Conservation (phyloP, 768 basidiomycete genomes). For the Tulasnella sp. region DNA sequence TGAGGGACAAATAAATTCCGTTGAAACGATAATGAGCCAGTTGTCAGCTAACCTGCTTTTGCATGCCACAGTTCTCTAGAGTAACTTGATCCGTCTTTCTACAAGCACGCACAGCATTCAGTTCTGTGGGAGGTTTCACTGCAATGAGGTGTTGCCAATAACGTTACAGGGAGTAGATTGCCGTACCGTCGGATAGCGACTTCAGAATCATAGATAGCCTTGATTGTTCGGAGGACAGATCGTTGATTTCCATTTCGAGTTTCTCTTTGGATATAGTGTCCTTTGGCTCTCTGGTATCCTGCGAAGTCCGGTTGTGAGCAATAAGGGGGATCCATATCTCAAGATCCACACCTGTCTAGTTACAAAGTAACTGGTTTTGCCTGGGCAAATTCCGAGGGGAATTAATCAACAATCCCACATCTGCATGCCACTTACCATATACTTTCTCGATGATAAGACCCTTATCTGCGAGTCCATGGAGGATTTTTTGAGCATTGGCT, state of each 20-base stretch:
- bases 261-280: too few species aligned
- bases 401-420: background rate
- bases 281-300: too few species aligned
- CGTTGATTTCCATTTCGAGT: constrained; percentile 46
- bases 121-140: too few species aligned
- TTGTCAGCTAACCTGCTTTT: constrained; percentile 37
- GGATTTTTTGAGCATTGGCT: constrained; percentile 69
- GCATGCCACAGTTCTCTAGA: constrained; percentile 37
- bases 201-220: constrained; percentile 40
- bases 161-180: too few species aligned
- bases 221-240: constrained; percentile 46
- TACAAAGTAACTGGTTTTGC: constrained; percentile 79
- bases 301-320: too few species aligned
- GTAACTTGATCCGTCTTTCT: constrained; percentile 62
- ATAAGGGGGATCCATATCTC: background rate
- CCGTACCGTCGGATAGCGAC: constrained; percentile 6
- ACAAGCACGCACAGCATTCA: constrained; percentile 45
- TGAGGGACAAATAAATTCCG: constrained; percentile 6
- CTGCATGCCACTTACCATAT: constrained; percentile 43
- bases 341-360: constrained; percentile 39
- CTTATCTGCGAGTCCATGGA: constrained; percentile 70
- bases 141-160: too few species aligned
- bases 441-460: constrained; percentile 68
- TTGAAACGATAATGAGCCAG: background rate
- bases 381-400: constrained; percentile 28